Percentiles rank a stretch among this genome's conserved stretches.
These are phyloP conservation scores for Lophiostoma macrostomum DNA, from an alignment of 495 filamentous ascomycete species.

Conservation along the genomic window DNA sequence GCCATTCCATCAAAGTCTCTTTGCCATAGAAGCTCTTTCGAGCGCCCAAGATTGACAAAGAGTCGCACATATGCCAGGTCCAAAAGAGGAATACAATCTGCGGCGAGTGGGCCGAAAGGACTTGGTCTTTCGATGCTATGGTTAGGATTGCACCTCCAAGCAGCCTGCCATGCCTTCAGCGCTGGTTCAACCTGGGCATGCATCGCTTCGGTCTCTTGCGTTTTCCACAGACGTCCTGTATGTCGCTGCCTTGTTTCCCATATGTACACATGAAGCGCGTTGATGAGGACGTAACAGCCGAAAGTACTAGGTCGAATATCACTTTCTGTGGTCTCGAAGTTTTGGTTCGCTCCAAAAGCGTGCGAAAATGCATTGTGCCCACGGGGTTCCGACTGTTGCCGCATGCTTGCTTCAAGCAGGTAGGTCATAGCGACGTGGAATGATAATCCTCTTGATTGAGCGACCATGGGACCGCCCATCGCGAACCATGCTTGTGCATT, in stretches of 20 bases:
- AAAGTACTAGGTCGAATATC: constrained; percentile 87
- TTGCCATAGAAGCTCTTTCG: constrained; percentile 93
- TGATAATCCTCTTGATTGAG: constrained; percentile 63
- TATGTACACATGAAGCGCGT: constrained; percentile 95
- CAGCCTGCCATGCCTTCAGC: constrained; percentile 89
- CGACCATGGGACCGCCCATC: constrained; percentile 64
- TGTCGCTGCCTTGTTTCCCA: constrained; percentile 96
- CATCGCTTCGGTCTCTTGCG: constrained; percentile 91
- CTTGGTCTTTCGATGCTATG: constrained; percentile 89
- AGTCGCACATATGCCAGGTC: constrained; percentile 92
- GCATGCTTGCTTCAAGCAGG: constrained; percentile 76
- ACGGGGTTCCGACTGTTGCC: constrained; percentile 51
- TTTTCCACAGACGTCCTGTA: constrained; percentile 85
- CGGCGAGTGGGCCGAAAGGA: constrained; percentile 83
- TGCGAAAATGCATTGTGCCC: constrained; percentile 47
- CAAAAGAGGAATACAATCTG: constrained; percentile 90
- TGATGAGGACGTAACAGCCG: constrained; percentile 89
- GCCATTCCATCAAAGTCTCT: constrained; percentile 92
- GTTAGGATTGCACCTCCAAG: constrained; percentile 82
- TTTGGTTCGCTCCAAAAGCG: constrained; percentile 46
- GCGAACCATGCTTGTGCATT: constrained; percentile 73
- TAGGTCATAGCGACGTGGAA: constrained; percentile 75
- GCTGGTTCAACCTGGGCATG: constrained; percentile 95
- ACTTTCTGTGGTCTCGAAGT: constrained; percentile 52
- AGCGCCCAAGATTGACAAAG: constrained; percentile 86